phyloP scores from a whole-genome alignment of 1,139 yeast genomes.

The Candida dubliniensis region DNA sequence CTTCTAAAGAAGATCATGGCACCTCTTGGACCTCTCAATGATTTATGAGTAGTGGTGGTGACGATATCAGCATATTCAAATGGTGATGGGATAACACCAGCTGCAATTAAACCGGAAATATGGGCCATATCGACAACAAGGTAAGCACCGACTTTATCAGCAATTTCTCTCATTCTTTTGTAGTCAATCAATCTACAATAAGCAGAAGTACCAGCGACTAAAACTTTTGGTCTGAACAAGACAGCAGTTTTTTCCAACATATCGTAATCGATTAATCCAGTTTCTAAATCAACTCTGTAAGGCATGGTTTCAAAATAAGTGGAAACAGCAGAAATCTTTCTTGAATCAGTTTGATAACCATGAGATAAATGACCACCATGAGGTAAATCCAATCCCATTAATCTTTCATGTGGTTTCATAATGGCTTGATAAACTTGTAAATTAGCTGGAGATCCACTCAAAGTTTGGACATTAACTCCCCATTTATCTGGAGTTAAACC shows the following conservation, averaged over 20 bases:
- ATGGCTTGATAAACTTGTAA: constrained; percentile 91
- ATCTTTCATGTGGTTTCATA: constrained; percentile 85
- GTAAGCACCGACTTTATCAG: constrained; percentile 92
- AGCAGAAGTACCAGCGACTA: constrained; percentile 97
- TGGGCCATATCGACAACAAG: constrained; percentile 95
- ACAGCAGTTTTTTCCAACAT: constrained; percentile 79
- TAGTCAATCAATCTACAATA: constrained; percentile 91
- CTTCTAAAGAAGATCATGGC: constrained; percentile 97
- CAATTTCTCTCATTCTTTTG: constrained; percentile 83
- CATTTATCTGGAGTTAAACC: constrained; percentile 72
- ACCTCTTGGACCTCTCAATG: constrained; percentile 98
- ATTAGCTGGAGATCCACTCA: constrained; percentile 96
- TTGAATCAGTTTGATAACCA: constrained; percentile 87
- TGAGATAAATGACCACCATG: constrained; percentile 98
- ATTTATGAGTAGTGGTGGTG: constrained; percentile 96
- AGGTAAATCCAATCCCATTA: constrained; percentile 96
- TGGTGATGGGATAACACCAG: constrained; percentile 89
- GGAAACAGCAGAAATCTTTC: constrained; percentile 87
- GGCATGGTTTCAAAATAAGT: constrained; percentile 98
- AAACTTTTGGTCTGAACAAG: constrained; percentile 88
- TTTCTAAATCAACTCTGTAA: constrained; percentile 51
- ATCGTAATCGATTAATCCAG: constrained; percentile 92
- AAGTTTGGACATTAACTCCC: constrained; percentile 96
- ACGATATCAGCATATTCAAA: constrained; percentile 94
- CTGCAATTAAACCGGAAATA: constrained; percentile 90